Evolutionary conservation across 345 rosid species (phyloP).

Genomic region (Salix dunnii): DNA sequence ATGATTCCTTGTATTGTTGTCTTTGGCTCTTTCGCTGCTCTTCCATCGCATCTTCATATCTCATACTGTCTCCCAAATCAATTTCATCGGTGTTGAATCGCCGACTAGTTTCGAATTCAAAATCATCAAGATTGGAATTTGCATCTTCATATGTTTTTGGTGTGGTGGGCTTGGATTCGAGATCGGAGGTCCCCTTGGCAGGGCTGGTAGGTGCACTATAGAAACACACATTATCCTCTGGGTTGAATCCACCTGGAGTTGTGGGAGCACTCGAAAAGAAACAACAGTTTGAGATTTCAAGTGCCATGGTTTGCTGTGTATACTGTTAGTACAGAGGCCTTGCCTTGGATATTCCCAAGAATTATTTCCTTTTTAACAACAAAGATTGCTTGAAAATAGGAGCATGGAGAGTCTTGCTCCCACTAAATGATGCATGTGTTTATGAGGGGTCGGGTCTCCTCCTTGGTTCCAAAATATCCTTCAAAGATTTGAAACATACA

Average conservation of each 20-base stretch:
- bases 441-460: slow-evolving; percentile 3
- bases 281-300: slow-evolving; percentile 1
- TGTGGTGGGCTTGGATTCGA: slow-evolving; percentile 9
- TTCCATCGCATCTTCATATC: neutral
- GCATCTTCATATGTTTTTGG: slow-evolving; percentile 7
- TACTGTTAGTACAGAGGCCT: neutral
- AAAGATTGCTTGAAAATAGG: neutral
- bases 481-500: slow-evolving; percentile 10
- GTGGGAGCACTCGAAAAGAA: slow-evolving; percentile 25
- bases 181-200: neutral
- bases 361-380: neutral
- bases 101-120: slow-evolving; percentile 38
- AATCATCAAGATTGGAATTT: slow-evolving; percentile 12
- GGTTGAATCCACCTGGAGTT: slow-evolving; percentile 25
- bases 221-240: slow-evolving; percentile 16
- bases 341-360: neutral
- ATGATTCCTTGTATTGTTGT: slow-evolving; percentile 10
- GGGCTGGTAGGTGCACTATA: slow-evolving; percentile 31
- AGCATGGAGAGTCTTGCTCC: slow-evolving; percentile 10
- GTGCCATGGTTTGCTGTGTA: neutral
- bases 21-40: neutral
- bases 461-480: slow-evolving; percentile 15
- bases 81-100: slow-evolving; percentile 5
- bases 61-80: neutral
- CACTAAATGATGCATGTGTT: neutral